Evolutionary conservation across 768 basidiomycete genomes (phyloP).

Genomic region (Serpula lacrymans): DNA sequence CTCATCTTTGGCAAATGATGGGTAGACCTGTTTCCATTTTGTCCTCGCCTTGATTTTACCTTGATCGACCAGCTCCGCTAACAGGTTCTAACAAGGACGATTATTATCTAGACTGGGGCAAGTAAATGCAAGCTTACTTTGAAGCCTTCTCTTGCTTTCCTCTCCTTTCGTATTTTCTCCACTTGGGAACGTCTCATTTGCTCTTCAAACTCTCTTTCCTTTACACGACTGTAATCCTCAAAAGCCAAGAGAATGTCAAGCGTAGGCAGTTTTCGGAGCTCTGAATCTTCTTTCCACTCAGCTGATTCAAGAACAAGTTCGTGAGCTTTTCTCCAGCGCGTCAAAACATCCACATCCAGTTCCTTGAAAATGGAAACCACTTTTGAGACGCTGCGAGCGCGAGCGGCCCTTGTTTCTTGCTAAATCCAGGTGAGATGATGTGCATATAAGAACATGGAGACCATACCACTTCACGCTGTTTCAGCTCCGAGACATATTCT

Average conservation of each 20-base stretch:
- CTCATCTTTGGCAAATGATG: constrained; percentile 67
- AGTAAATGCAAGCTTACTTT: constrained; percentile 46
- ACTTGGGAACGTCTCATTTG: constrained; percentile 76
- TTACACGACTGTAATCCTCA: constrained; percentile 88
- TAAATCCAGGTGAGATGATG: constrained; percentile 27
- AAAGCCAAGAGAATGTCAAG: constrained; percentile 91
- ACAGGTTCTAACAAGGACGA: constrained; percentile 49
- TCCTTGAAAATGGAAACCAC: constrained; percentile 83
- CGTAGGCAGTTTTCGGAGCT: constrained; percentile 80
- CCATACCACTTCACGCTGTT: constrained; percentile 85
- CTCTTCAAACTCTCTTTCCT: constrained; percentile 90
- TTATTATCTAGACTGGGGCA: not conserved
- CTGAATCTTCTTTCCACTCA: constrained; percentile 73
- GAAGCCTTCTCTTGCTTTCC: constrained; percentile 91
- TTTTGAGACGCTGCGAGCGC: constrained; percentile 77
- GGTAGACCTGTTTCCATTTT: constrained; percentile 91
- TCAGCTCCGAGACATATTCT: constrained; percentile 85
- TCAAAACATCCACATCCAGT: constrained; percentile 88
- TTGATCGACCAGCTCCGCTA: constrained; percentile 61
- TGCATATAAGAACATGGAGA: constrained; percentile 2
- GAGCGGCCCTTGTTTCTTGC: constrained; percentile 77
- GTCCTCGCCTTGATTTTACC: constrained; percentile 75
- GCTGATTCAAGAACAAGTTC: constrained; percentile 70
- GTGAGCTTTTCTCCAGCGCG: constrained; percentile 87
- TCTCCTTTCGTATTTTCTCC: constrained; percentile 78